Evolutionary conservation across 345 rosid genomes (phyloP).

Genomic region (Salix viminalis): DNA sequence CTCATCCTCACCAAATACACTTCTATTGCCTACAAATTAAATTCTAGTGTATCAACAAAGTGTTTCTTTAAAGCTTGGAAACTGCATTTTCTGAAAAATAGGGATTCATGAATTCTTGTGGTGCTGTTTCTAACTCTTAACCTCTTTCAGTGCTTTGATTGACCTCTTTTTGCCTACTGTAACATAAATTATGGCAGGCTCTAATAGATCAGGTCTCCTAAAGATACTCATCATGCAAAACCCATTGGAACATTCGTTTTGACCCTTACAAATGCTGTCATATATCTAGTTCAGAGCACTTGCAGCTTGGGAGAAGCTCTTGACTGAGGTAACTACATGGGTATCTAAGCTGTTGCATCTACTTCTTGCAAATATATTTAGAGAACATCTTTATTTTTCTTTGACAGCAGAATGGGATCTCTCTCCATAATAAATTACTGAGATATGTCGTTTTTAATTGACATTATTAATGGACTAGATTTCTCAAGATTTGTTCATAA

Average conservation of each 20-base stretch:
- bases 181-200: slow-evolving; percentile 97
- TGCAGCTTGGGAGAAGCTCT: slow-evolving; percentile 79
- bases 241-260: slow-evolving; percentile 92
- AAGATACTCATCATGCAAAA: slow-evolving; percentile 89
- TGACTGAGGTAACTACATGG: slow-evolving; percentile 57
- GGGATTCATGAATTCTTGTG: background rate
- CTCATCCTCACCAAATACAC: background rate
- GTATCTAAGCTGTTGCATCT: background rate
- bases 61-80: background rate
- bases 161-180: slow-evolving; percentile 98
- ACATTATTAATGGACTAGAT: background rate
- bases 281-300: slow-evolving; percentile 87
- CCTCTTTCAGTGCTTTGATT: slow-evolving; percentile 62
- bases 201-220: slow-evolving; percentile 86
- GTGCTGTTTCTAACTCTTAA: slow-evolving; percentile 4
- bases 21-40: background rate
- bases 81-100: background rate
- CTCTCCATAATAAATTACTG: background rate
- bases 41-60: background rate
- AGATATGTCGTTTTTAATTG: background rate
- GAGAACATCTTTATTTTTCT: background rate
- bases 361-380: background rate
- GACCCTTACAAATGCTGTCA: slow-evolving; percentile 65
- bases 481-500: background rate
- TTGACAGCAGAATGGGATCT: background rate